Conservation (phyloP, 2,329 filamentous ascomycete genomes). For the Nigrospora oryzae region DNA sequence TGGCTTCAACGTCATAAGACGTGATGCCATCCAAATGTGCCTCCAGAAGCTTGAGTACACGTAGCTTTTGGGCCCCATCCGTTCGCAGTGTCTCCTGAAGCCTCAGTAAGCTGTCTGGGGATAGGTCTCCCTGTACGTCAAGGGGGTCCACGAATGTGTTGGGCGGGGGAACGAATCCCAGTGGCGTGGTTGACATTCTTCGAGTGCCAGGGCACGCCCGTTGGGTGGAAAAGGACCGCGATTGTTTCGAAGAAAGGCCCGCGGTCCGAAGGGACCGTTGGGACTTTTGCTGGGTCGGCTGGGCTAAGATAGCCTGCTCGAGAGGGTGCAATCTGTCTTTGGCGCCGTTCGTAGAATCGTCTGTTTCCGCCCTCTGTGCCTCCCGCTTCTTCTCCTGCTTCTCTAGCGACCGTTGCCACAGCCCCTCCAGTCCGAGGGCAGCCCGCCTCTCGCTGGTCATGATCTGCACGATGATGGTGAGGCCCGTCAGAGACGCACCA, state of each 20-base stretch:
- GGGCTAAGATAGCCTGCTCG: slow-evolving; percentile 9
- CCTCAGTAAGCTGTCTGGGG: background rate
- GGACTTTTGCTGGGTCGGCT: slow-evolving; percentile 1
- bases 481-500: slow-evolving; percentile 42
- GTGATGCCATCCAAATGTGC: slow-evolving; percentile 11
- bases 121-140: too few species aligned
- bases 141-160: too few species aligned
- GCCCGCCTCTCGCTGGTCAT: slow-evolving; percentile 44
- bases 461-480: slow-evolving; percentile 48
- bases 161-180: too few species aligned
- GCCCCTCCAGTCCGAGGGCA: slow-evolving; percentile 43
- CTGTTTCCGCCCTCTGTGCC: too few species aligned
- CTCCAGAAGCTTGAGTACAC: slow-evolving; percentile 15
- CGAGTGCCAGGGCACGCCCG: too few species aligned
- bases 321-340: slow-evolving; percentile 5
- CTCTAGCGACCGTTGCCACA: slow-evolving; percentile 35
- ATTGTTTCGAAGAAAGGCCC: too few species aligned
- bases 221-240: too few species aligned
- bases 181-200: too few species aligned
- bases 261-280: too few species aligned
- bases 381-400: slow-evolving; percentile 3
- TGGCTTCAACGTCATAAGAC: background rate
- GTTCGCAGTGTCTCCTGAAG: slow-evolving; percentile 1
- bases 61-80: slow-evolving; percentile 14
- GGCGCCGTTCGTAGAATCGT: background rate